Percentiles rank a stretch among this genome's conserved stretches.
Evolutionary conservation across 192 early-diverging fungal species (phyloP).

Genomic region (Allomyces javanicus): DNA sequence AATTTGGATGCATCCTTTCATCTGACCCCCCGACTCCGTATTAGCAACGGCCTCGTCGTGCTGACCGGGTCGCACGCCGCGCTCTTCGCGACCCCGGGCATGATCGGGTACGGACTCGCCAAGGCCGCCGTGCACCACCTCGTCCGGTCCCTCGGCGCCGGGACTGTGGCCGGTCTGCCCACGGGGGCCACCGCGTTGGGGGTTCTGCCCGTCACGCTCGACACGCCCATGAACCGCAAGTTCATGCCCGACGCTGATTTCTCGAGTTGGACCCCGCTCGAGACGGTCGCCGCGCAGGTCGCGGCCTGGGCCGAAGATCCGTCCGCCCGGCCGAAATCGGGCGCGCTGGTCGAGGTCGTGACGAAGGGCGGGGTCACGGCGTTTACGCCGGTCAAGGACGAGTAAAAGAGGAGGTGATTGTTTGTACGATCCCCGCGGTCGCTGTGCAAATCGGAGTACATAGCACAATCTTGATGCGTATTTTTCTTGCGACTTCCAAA

Average conservation of each 20-base stretch:
- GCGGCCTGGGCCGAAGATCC: slow-evolving; percentile 28
- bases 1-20: no score
- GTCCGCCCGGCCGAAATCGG: slow-evolving; percentile 19
- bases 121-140: slow-evolving; percentile 89
- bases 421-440: no score
- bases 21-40: no score
- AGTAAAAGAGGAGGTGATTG: no score
- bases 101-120: slow-evolving; percentile 82
- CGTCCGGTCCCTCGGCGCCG: slow-evolving; percentile 46
- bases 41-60: background rate
- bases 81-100: slow-evolving; percentile 6
- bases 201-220: slow-evolving; percentile 53
- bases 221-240: slow-evolving; percentile 78
- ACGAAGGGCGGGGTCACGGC: slow-evolving; percentile 37
- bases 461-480: no score
- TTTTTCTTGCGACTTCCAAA: no score
- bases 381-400: slow-evolving; percentile 9
- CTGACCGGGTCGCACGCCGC: background rate
- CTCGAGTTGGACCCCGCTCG: slow-evolving; percentile 66
- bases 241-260: slow-evolving; percentile 67
- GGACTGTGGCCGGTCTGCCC: slow-evolving; percentile 48
- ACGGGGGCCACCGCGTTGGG: slow-evolving; percentile 40
- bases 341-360: slow-evolving; percentile 37
- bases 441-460: no score
- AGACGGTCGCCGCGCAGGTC: slow-evolving; percentile 39